phyloP scores from a whole-genome alignment of 352 stramenopile species.

The Thraustotheca clavata region DNA sequence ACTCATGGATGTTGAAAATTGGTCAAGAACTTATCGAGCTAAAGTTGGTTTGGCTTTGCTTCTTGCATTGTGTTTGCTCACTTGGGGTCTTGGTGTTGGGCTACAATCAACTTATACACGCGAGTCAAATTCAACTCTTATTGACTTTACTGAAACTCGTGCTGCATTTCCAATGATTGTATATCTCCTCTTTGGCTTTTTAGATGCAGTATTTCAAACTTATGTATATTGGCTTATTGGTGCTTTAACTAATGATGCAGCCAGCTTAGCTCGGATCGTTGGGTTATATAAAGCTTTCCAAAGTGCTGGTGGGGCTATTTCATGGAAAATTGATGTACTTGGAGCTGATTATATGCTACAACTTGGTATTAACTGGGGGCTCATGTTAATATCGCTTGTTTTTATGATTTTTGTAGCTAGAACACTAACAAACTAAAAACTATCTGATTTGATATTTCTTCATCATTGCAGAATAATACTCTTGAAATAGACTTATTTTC shows the following conservation, averaged over 20 bases:
- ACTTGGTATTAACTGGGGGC: constrained; percentile 32
- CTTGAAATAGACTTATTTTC: too few species aligned
- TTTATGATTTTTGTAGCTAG: background rate
- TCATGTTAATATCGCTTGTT: constrained; percentile 20
- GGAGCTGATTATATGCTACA: constrained; percentile 24
- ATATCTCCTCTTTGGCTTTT: constrained; percentile 62
- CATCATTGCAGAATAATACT: too few species aligned
- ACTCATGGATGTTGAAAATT: constrained; percentile 24
- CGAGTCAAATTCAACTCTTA: constrained; percentile 19
- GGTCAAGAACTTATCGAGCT: background rate
- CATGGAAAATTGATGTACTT: constrained; percentile 34
- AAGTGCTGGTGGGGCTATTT: constrained; percentile 27
- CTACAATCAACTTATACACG: constrained; percentile 25
- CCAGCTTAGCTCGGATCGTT: constrained; percentile 38
- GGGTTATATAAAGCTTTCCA: constrained; percentile 69
- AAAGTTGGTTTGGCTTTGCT: constrained; percentile 17
- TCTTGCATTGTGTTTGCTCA: constrained; percentile 26
- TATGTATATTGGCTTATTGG: constrained; percentile 79
- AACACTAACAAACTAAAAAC: background rate
- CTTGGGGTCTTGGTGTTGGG: constrained; percentile 34
- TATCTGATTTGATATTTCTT: too few species aligned
- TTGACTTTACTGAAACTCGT: constrained; percentile 28
- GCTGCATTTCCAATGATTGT: constrained; percentile 33
- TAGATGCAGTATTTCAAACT: constrained; percentile 65
- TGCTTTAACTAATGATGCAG: constrained; percentile 29